Base-by-base conservation (phyloP, 768 basidiomycete species). In the Boletellus emodensis region DNA sequence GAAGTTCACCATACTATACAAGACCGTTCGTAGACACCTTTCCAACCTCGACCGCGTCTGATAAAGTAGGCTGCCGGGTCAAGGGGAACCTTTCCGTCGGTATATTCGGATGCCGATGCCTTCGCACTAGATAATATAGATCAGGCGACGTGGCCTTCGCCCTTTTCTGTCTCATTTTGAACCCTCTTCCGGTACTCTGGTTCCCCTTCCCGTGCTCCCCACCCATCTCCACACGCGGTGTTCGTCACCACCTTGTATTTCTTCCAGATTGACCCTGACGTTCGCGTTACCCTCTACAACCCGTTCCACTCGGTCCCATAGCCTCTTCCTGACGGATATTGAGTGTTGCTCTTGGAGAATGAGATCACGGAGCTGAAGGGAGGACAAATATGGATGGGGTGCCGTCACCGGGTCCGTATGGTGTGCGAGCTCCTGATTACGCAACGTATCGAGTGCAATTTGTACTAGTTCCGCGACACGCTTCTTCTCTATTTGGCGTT, bases 191-290 rank as follows among this genome's bases (percentile, higher is more conserved):
- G 63, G 49, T 54, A 53, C 44, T 67, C 64, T 55, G 63, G 62
- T 35, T 35, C 62, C 69, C 57, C 62, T 61, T 48, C 71, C 62
- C 30, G 63, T 51, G 48, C 70, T 70, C n/a, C 92, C 92, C 28
- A 91, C 81, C 93, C 93, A 95, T 50, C 86, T 73, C 93, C 93
- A 95, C 49, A 92, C 92, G 56, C 90, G 81, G 70, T 84, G 77
- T 71, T 92, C 90, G 68, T 94, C 91, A 11, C 93, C 92, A 57
- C 86, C 86, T 53, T 75, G 76, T 41, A 89, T 79, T 67, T 95
- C 93, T 68, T 89, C 88, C 46, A 91, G 72, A 64, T 87, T 88
- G 28, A 82, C 84, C 54, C 90, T 80, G 38, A 96, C 89, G 68
- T 96, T 96, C 28, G 90, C 81, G 71, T 96, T 96, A 48, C 84